A percentile compares a stretch with the other conserved stretches of the same genome.
Evolutionary conservation across 495 filamentous ascomycete species (phyloP).

Genomic region (Elasticomyces elasticus): DNA sequence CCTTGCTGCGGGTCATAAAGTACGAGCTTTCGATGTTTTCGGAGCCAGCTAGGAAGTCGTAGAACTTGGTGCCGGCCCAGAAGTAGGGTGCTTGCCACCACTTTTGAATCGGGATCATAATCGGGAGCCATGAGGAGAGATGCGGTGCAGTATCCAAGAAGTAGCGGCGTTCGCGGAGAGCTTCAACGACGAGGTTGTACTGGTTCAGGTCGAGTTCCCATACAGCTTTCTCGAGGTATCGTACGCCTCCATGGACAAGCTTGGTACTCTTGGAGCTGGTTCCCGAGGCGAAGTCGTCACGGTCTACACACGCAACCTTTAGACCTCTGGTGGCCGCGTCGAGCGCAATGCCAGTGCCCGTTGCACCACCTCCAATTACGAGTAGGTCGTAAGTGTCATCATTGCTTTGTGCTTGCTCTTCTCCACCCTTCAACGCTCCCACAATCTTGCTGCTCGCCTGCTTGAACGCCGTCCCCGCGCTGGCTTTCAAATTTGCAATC

Average conservation of each 20-base stretch:
- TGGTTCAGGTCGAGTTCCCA: conserved; percentile 95
- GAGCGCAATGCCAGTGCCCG: conserved; percentile 82
- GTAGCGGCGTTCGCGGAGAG: conserved; percentile 90
- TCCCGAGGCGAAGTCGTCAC: conserved; percentile 87
- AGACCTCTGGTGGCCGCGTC: conserved; percentile 89
- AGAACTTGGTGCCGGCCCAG: conserved; percentile 91
- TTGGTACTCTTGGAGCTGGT: conserved; percentile 98
- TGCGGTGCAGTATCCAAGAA: conserved; percentile 95
- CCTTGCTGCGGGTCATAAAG: conserved; percentile 89
- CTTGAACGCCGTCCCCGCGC: conserved; percentile 26
- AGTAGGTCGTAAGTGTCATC: conserved; percentile 65
- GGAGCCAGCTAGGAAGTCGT: conserved; percentile 87
- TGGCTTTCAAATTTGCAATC: conserved; percentile 48
- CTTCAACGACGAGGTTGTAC: conserved; percentile 86
- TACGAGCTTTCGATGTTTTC: conserved; percentile 97
- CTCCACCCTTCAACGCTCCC: conserved; percentile 12
- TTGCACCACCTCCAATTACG: conserved; percentile 87
- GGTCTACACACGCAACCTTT: conserved; percentile 87
- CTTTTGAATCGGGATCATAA: conserved; percentile 90
- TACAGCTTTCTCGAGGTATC: conserved; percentile 93
- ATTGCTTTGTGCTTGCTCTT: conserved; percentile 29
- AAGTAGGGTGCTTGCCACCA: conserved; percentile 99
- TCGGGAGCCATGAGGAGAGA: conserved; percentile 87
- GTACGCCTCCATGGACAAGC: conserved; percentile 89
- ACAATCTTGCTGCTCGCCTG: conserved; percentile 28